Conservation (phyloP, 805 yeast genomes). For the Danielia oregonensis region DNA sequence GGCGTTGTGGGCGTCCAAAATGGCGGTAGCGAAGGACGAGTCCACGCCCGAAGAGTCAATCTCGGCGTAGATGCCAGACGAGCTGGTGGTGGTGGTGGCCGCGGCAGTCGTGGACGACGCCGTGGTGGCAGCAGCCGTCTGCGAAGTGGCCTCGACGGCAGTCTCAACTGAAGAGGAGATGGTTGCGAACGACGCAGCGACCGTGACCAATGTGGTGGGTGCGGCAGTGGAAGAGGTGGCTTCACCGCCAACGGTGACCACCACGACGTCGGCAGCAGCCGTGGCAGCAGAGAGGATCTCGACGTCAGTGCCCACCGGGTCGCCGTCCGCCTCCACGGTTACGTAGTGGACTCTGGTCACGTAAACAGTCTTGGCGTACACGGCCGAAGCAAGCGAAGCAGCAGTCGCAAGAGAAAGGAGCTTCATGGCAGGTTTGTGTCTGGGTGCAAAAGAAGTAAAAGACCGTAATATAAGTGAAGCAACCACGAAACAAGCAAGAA, state of each 20-base stretch:
- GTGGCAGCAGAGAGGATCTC: background rate
- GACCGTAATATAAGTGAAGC: background rate
- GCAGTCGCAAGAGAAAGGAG: constrained; percentile 13
- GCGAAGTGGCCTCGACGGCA: background rate
- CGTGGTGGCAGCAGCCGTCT: background rate
- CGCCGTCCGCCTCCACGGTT: constrained; percentile 21
- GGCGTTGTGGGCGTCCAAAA: constrained; percentile 58
- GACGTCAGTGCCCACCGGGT: constrained; percentile 6
- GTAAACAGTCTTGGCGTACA: constrained; percentile 21
- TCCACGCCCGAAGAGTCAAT: constrained; percentile 15
- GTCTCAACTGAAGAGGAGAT: constrained; percentile 1
- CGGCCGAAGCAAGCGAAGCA: constrained; percentile 18
- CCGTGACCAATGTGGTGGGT: constrained; percentile 10
- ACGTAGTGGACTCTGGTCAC: constrained; percentile 26
- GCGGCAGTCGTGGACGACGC: constrained; percentile 2
- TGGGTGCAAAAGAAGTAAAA: background rate
- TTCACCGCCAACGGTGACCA: background rate
- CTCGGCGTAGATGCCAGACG: constrained; percentile 17
- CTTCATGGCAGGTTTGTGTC: constrained; percentile 6
- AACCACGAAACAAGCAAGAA: background rate
- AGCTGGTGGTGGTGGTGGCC: constrained; percentile 3
- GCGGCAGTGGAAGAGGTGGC: background rate
- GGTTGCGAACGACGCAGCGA: constrained; percentile 4
- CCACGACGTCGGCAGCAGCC: background rate
- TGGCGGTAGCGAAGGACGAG: constrained; percentile 37